Evolutionary conservation across 2,329 filamentous ascomycete genomes (phyloP).

Genomic region (Sarocladium strictum): DNA sequence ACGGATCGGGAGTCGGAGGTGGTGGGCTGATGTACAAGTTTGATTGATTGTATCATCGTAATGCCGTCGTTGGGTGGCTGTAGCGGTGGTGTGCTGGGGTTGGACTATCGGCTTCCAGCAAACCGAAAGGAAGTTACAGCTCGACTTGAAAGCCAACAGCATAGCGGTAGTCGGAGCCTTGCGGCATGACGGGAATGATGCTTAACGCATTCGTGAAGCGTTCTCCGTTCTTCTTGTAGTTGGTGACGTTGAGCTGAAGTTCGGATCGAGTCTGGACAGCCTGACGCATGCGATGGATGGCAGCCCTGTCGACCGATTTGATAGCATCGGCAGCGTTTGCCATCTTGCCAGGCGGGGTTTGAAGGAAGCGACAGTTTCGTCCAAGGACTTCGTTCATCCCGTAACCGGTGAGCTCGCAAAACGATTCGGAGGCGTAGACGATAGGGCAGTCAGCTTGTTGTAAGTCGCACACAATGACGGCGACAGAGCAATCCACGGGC

Average conservation of each 20-base stretch:
- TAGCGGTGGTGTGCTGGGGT: neutral
- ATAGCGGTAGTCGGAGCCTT: conserved; percentile 59
- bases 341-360: conserved; percentile 51
- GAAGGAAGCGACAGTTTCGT: conserved; percentile 78
- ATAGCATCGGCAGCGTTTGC: conserved; percentile 28
- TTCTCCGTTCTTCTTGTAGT: conserved; percentile 76
- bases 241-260: conserved; percentile 54
- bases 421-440: conserved; percentile 78
- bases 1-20: neutral
- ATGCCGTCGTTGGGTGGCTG: neutral
- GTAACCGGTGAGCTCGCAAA: conserved; percentile 75
- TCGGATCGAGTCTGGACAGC: conserved; percentile 40
- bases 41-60: neutral
- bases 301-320: conserved; percentile 34
- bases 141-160: conserved; percentile 80
- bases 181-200: conserved; percentile 75
- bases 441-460: conserved; percentile 69
- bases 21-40: neutral
- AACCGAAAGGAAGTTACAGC: conserved; percentile 30
- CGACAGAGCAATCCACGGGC: conserved; percentile 76
- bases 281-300: conserved; percentile 47
- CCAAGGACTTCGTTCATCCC: conserved; percentile 67
- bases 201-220: conserved; percentile 76
- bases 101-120: neutral
- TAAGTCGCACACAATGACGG: conserved; percentile 77